Evolutionary conservation across 2,329 filamentous ascomycete species (phyloP).

Genomic region (Septoria linicola): DNA sequence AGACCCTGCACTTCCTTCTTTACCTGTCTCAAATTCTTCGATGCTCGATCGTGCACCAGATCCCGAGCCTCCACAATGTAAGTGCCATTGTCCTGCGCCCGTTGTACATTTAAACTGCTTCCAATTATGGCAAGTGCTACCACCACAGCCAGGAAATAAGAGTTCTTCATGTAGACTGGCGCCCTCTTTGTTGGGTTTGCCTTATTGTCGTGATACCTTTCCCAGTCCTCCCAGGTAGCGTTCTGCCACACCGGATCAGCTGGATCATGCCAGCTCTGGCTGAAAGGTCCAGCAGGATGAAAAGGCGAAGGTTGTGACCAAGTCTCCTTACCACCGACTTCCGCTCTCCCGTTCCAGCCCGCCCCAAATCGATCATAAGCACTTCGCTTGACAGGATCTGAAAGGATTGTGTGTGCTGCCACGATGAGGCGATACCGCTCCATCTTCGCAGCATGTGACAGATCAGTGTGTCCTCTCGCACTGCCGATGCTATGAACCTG

Average conservation of each 20-base stretch:
- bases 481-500: conserved; percentile 45
- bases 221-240: conserved; percentile 98
- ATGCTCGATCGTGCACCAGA: conserved; percentile 64
- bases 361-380: conserved; percentile 80
- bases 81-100: conserved; percentile 62
- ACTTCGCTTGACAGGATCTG: conserved; percentile 71
- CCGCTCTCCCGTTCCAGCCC: conserved; percentile 67
- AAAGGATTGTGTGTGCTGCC: conserved; percentile 83
- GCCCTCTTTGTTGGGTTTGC: conserved; percentile 41
- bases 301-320: conserved; percentile 23
- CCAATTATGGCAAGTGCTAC: conserved; percentile 67
- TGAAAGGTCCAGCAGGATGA: conserved; percentile 36
- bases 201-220: conserved; percentile 65
- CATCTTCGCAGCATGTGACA: conserved; percentile 65
- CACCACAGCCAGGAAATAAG: conserved; percentile 72
- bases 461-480: conserved; percentile 44
- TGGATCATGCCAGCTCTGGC: conserved; percentile 38
- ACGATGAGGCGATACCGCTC: conserved; percentile 89
- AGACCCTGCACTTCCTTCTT: conserved; percentile 53
- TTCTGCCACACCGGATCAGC: conserved; percentile 62
- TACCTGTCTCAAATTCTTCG: conserved; percentile 60
- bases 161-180: conserved; percentile 71
- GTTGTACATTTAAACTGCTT: conserved; percentile 68
- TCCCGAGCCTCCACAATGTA: conserved; percentile 66
- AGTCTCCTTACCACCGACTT: conserved; percentile 25